Evolutionary conservation across 352 stramenopile genomes (phyloP).

Genomic region (Aphanomyces euteiches): DNA sequence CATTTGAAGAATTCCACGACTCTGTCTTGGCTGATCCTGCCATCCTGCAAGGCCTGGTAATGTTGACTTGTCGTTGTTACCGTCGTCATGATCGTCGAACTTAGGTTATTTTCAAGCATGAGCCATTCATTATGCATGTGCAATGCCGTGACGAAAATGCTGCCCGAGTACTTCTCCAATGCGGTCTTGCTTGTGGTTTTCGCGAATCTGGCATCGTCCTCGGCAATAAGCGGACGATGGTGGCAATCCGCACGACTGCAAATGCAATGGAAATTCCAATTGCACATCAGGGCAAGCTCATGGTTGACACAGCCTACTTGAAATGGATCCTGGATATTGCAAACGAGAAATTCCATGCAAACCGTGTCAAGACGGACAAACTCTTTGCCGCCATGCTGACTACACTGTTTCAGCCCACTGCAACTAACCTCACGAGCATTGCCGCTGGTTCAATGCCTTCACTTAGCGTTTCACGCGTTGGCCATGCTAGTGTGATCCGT

Average conservation of each 20-base stretch:
- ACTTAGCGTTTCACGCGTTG: constrained; percentile 38
- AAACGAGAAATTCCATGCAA: constrained; percentile 84
- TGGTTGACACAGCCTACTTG: constrained; percentile 69
- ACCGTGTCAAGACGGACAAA: constrained; percentile 66
- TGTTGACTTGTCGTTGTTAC: neutral
- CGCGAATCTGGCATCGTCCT: constrained; percentile 87
- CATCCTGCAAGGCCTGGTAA: constrained; percentile 19
- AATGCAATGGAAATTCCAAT: constrained; percentile 87
- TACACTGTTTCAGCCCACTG: constrained; percentile 36
- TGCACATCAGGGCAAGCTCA: constrained; percentile 42
- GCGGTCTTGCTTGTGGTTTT: constrained; percentile 77
- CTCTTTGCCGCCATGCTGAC: constrained; percentile 55
- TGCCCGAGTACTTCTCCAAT: constrained; percentile 78
- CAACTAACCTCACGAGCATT: neutral
- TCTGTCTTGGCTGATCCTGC: constrained; percentile 20
- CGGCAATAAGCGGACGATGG: constrained; percentile 85
- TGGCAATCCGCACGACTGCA: constrained; percentile 84
- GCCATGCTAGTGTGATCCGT: constrained; percentile 53
- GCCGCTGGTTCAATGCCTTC: neutral
- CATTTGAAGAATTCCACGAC: constrained; percentile 57
- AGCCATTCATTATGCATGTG: constrained; percentile 92
- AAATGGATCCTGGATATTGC: constrained; percentile 68
- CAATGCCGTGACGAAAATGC: constrained; percentile 72
- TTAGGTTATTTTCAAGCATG: constrained; percentile 84
- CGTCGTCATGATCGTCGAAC: neutral